Conservation (phyloP, 2,329 filamentous ascomycete genomes). For the Reticulascus tulasneorum region DNA sequence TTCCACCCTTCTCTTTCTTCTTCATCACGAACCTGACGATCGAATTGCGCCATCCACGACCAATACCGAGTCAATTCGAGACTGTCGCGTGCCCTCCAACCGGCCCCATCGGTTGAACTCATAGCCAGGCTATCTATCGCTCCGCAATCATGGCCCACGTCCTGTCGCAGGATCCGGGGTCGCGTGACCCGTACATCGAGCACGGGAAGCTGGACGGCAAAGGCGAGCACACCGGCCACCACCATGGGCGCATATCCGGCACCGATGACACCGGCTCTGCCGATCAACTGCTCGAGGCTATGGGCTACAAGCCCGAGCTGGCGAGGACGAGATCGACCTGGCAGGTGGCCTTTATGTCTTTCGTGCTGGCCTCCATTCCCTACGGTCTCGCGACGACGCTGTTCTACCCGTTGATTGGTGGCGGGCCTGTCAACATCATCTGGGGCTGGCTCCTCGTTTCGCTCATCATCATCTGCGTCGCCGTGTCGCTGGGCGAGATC, state of each 20-base stretch:
- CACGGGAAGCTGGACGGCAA: conserved; percentile 10
- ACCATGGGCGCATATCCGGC: conserved; percentile 15
- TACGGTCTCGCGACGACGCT: conserved; percentile 70
- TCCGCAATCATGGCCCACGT: conserved; percentile 13
- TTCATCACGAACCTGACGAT: too few relatives aligned
- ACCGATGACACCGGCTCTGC: conserved; percentile 41
- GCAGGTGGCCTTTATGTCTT: conserved; percentile 72
- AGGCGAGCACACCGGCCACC: conserved; percentile 10
- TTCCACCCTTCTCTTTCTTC: too few relatives aligned
- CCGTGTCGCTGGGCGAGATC: conserved; percentile 68
- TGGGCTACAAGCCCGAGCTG: conserved; percentile 65
- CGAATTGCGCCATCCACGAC: too few relatives aligned
- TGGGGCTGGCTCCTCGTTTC: conserved; percentile 70
- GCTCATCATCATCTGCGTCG: conserved; percentile 67
- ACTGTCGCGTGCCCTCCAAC: too few relatives aligned
- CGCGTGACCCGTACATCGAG: conserved; percentile 8
- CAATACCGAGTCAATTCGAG: too few relatives aligned
- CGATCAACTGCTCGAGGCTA: conserved; percentile 58
- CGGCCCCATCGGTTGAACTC: too few relatives aligned
- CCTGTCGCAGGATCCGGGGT: conserved; percentile 14
- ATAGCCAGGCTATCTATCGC: too few relatives aligned
- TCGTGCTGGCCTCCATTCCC: conserved; percentile 70
- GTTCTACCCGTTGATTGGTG: conserved; percentile 62
- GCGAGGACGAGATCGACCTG: conserved; percentile 61
- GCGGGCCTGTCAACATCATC: conserved; percentile 65